Conservation (phyloP, 1,139 yeast genomes). For the Meyerozyma elateridarum region DNA sequence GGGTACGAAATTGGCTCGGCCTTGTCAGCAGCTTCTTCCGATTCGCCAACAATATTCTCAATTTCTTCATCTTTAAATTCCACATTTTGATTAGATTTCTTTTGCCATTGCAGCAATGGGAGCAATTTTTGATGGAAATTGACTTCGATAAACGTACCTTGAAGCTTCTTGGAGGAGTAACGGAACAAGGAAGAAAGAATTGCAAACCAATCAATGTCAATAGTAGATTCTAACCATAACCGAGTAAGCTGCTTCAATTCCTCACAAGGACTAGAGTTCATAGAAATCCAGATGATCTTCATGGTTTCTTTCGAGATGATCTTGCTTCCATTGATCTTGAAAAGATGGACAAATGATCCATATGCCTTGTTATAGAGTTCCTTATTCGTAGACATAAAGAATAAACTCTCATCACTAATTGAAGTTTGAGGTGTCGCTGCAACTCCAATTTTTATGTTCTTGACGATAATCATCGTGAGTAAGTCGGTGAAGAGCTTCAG, state of each 20-base stretch:
- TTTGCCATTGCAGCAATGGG: constrained; percentile 42
- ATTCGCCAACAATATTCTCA: constrained; percentile 39
- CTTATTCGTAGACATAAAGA: constrained; percentile 38
- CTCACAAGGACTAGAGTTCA: constrained; percentile 38
- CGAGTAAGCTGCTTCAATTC: constrained; percentile 30
- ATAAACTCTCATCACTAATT: constrained; percentile 28
- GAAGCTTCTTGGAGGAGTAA: constrained; percentile 33
- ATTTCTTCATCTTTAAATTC: constrained; percentile 44
- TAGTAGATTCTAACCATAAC: constrained; percentile 38
- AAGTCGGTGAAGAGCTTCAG: constrained; percentile 27
- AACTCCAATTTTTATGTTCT: constrained; percentile 36
- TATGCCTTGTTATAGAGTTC: constrained; percentile 34
- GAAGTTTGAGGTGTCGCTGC: constrained; percentile 33
- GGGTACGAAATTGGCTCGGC: constrained; percentile 70
- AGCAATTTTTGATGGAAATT: constrained; percentile 40
- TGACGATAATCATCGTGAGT: constrained; percentile 29
- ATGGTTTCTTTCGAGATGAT: constrained; percentile 33
- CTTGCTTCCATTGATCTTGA: constrained; percentile 33
- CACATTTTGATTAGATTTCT: constrained; percentile 28
- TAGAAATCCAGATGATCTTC: constrained; percentile 39
- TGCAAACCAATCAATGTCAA: constrained; percentile 37
- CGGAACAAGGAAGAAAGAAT: constrained; percentile 36
- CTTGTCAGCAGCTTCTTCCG: constrained; percentile 27
- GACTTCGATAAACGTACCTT: constrained; percentile 35
- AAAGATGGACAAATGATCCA: constrained; percentile 35